Base-by-base conservation (phyloP, 805 yeast genomes). In the Kluyveromyces starmeri region DNA sequence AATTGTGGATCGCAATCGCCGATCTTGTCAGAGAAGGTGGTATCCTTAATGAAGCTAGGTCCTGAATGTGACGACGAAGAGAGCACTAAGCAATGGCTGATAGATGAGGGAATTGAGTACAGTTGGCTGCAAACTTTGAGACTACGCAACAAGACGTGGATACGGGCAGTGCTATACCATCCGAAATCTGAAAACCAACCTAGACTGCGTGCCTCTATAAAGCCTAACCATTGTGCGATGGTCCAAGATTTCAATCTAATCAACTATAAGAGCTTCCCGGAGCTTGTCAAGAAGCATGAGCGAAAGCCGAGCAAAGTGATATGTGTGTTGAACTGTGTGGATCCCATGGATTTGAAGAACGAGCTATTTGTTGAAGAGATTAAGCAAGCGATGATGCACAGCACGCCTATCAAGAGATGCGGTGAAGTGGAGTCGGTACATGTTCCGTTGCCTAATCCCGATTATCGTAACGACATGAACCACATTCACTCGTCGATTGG, bases 271-370 rank as follows among this genome's bases (percentile, higher is more conserved):
- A 59, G 64, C 3, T 51, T 70, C 15, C 55, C 58, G 24, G 48
- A 56, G 7, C 50, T 68, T 35, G 70, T 60, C 4, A 50, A 50
- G 4, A 44, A 42, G 7, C 30, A 28, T 6, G 36, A 24, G 15
- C 41, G 41, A 7, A 25, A 34, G 10, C 49, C 48, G 24, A 55
- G 76, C 0, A 65, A 53, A 11, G 84, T 82, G 1, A 50, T 88
- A 6, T 75, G 80, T 37, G 56, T 86, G 4, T 53, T 83, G 23
- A 88, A 86, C 48, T 61, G 75, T 29, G 67, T 83, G 1, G 69
- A 79, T 2, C 70, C 78, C 1, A 73, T 74, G 22, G 94, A 83
- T 42, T 56, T 83, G 35, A 55, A 67, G 14, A 73, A 73, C 27
- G 72, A 67, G 17, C 52, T 51, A 0, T 68, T 63, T 20, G 73